phyloP scores from a whole-genome alignment of 2,329 filamentous ascomycete species.

The Eutypella sp. region DNA sequence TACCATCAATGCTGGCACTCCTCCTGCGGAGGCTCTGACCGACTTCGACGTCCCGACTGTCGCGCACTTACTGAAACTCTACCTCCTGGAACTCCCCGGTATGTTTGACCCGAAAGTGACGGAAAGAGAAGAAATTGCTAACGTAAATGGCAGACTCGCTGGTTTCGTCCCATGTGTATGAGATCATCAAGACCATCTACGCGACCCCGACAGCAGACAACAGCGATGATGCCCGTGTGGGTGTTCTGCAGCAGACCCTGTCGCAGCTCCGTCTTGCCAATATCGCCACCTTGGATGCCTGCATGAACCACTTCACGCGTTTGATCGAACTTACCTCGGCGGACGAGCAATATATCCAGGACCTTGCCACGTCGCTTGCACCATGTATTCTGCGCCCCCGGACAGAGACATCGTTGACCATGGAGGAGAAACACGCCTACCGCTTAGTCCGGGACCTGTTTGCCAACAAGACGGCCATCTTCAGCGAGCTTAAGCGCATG shows the following conservation, averaged over 20 bases:
- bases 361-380: slow-evolving; percentile 69
- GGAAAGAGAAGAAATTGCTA: slow-evolving; percentile 15
- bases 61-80: slow-evolving; percentile 87
- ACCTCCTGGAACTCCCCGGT: slow-evolving; percentile 92
- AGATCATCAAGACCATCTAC: slow-evolving; percentile 98
- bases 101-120: slow-evolving; percentile 29
- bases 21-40: slow-evolving; percentile 66
- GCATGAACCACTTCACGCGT: slow-evolving; percentile 96
- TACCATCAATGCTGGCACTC: slow-evolving; percentile 82
- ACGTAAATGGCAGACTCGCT: slow-evolving; percentile 67
- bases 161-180: slow-evolving; percentile 96
- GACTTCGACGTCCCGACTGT: slow-evolving; percentile 93
- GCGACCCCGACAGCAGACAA: slow-evolving; percentile 72
- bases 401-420: slow-evolving; percentile 80
- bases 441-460: slow-evolving; percentile 89
- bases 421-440: slow-evolving; percentile 92
- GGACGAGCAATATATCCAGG: slow-evolving; percentile 76
- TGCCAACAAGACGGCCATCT: slow-evolving; percentile 89
- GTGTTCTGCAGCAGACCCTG: slow-evolving; percentile 91
- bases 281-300: slow-evolving; percentile 96
- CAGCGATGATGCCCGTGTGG: slow-evolving; percentile 73
- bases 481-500: slow-evolving; percentile 90
- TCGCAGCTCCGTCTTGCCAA: slow-evolving; percentile 93
- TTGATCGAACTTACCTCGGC: slow-evolving; percentile 95
- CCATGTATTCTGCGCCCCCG: slow-evolving; percentile 86